Evolutionary conservation across 805 yeast genomes (phyloP).

Genomic region (Yamadazyma philogaea): DNA sequence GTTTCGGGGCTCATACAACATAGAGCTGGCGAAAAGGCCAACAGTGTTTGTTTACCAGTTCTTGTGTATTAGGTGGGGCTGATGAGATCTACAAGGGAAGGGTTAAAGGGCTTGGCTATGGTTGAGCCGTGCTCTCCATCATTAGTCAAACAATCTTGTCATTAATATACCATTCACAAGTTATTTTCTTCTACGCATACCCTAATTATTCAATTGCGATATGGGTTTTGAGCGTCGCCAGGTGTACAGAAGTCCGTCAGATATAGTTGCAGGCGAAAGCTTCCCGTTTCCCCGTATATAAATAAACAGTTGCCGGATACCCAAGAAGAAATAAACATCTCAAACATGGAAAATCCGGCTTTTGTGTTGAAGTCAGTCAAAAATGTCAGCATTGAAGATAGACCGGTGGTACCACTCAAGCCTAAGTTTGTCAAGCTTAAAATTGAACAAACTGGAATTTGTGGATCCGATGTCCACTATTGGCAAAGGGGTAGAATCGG

Average conservation of each 20-base stretch:
- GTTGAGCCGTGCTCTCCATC: too few relatives aligned
- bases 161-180: too few relatives aligned
- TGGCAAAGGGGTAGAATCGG: slow-evolving; percentile 23
- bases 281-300: background rate
- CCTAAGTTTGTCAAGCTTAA: slow-evolving; percentile 22
- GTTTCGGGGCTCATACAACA: background rate
- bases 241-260: slow-evolving; percentile 7
- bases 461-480: slow-evolving; percentile 23
- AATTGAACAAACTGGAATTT: slow-evolving; percentile 21
- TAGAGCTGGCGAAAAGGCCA: background rate
- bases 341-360: slow-evolving; percentile 14
- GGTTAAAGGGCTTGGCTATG: too few relatives aligned
- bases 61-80: too few relatives aligned
- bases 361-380: slow-evolving; percentile 17
- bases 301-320: background rate
- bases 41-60: background rate
- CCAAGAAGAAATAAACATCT: background rate
- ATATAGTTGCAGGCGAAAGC: background rate
- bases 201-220: too few relatives aligned
- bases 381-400: slow-evolving; percentile 15
- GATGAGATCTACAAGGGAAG: too few relatives aligned
- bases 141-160: too few relatives aligned
- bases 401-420: slow-evolving; percentile 14
- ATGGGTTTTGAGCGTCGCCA: too few relatives aligned
- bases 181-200: too few relatives aligned